Evolutionary conservation across 345 rosid genomes (phyloP), one percentile per base, ranked within the genome.

Genomic region (Ceriops tagal): DNA sequence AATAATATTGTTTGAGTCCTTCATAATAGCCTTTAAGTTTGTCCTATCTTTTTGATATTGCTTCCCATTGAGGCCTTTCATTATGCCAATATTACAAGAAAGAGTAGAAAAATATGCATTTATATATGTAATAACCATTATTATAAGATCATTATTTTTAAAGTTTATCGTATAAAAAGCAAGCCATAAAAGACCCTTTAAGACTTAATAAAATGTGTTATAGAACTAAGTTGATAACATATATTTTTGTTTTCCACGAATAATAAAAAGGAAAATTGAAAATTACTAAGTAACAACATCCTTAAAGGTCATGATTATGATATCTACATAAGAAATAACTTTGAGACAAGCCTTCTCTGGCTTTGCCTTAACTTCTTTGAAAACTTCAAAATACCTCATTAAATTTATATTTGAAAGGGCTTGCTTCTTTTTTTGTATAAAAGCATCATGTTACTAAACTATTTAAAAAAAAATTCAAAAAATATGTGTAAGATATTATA

Each of bases 31-130:
- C 6, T 83, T 86, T 53, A 91, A 76, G 83, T 96, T 89, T 24
- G 73, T 93, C 97, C 70, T 52, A 35, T 58, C 98, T 84, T 43
- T 97, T 97, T 18, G 89, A 77, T 76, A 73, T 93, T 83, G 91
- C 98, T 18, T 78, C 88, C 98, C 97, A 91, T 24, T 73, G 66
- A 1, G 98, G 97, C 64, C 97, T 97, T 62, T 96, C 96, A 6
- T 83, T 91, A 96, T 91, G 78, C 4, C 16, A 11, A 11, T 39
- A 39, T 10, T 16, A 39, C 1, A 2, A 0, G 4, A 39, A 10
- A 10, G 16, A 10, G 13, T 3, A 39, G 4, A 10, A 37, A 37
- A 37, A 9, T 37, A 37, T 37, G 43, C 11, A 37, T 37, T 37
- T 10, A 10, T 37, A 9, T 37, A 37, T 10, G 13, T 37, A 37